Base-by-base conservation (phyloP, 2,329 filamentous ascomycete species). In the Pseudocercospora fuligena region DNA sequence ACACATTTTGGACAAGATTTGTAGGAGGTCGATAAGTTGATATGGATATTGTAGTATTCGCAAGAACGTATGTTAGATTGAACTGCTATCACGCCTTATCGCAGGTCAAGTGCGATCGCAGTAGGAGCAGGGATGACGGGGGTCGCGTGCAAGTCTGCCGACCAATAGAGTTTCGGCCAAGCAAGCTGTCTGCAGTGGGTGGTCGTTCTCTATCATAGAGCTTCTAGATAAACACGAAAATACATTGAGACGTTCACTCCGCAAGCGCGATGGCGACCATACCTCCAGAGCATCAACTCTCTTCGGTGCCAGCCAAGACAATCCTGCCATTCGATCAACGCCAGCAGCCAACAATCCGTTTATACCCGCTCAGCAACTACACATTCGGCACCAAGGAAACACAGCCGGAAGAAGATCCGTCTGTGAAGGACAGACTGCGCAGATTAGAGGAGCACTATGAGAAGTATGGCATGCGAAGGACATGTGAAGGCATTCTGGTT, bases 371-470 rank as follows among this genome's bases (percentile, higher is more conserved):
- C 58, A 97, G 93, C 73, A 99, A 98, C 85, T 99, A 99, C 85
- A 98, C 95, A 25, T 98, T 99, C 76, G 94, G 94, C 69, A 97
- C 96, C 68, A 99, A 99, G 82, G 95, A 98, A 84, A 96, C 92
- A 23, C 95, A 99, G 79, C 95, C 94, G 1, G 95, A 99, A 81
- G 95, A 99, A 81, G 95, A 99, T 76, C 94, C 94, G 0, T 97
- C 93, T 0, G 95, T 99, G 1, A 88, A 97, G 65, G 94, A 95
- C 64, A 91, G 95, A 2, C 85, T 99, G 71, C 94, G 94, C 83
- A 90, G 95, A 8, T 86, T 99, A n/a, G 93, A 98, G 79, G 94
- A 98, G 78, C 94, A 99, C 82, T 99, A 97, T 80, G 85, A 88
- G 31, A 86, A 90, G 70, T 89, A 98, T 84, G 95, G 95, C 76